phyloP scores from a whole-genome alignment of 257 asterid species.

The Eucommia ulmoides region DNA sequence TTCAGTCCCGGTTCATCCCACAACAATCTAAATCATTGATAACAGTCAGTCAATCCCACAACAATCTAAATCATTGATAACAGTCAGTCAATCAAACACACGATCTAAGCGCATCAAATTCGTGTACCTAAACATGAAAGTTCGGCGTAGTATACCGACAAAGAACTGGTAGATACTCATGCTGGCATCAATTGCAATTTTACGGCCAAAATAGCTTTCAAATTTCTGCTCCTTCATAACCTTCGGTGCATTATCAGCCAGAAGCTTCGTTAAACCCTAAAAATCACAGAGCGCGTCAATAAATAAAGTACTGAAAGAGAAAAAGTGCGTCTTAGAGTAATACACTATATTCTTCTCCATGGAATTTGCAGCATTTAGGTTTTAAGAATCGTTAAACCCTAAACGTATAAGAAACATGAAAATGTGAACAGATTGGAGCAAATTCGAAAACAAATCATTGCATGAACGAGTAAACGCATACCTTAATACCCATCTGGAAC shows the following conservation, averaged over 20 bases:
- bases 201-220: constrained; percentile 91
- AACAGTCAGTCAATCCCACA: constrained; percentile 4
- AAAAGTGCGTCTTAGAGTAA: too few relatives aligned
- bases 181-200: constrained; percentile 96
- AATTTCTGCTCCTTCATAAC: constrained; percentile 92
- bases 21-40: constrained; percentile 58
- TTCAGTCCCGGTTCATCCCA: constrained; percentile 83
- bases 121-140: neutral
- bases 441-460: neutral
- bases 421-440: neutral
- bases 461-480: neutral
- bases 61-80: too few relatives aligned
- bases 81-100: neutral
- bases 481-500: constrained; percentile 10
- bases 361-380: constrained; percentile 91
- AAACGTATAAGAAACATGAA: neutral
- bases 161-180: constrained; percentile 98
- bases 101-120: too few relatives aligned
- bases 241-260: constrained; percentile 92
- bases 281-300: neutral
- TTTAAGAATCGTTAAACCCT: constrained; percentile 90
- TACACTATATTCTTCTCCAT: too few relatives aligned
- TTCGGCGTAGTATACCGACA: constrained; percentile 21
- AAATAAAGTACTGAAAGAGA: too few relatives aligned
- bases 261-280: constrained; percentile 94